Evolutionary conservation across 2,329 filamentous ascomycete species (phyloP), one percentile per base, ranked within the genome.

Genomic region (Cercospora zeae-maydis): DNA sequence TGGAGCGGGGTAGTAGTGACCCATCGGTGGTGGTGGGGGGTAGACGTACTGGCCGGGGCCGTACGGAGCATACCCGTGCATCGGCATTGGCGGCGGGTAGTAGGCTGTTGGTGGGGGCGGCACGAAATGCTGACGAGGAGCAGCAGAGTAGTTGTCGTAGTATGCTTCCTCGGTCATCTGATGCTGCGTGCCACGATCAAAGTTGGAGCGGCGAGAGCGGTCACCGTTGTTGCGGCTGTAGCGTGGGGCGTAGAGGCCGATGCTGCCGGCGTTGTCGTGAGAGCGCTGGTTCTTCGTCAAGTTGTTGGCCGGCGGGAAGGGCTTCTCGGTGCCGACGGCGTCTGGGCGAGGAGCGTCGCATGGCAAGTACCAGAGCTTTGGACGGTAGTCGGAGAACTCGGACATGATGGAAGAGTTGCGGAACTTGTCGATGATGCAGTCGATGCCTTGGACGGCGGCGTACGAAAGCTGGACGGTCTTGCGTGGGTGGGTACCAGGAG

Each of bases 381-480:
- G 95, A 0, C 92, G 88, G 71, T 92, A 96, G 58, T 89, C 87
- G 0, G 86, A 82, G 10, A 87, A 85, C 77, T 98, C 93, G 0
- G 93, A 82, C 92, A 98, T 97, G 31, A 99, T 92, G 0, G 92
- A 93, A 39, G 92, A 96, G 79, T 99, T 99, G 36, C 95, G 88
- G 73, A 99, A 99, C 74, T 98, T 97, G 75, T 96, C 90, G 6
- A 97, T 86, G 0, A 98, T 82, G 67, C 91, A 93, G 73, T 96
- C 92, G 66, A 89, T 89, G 51, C 95, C 95, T 79, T 99, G 95
- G 63, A 96, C 93, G 11, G 93, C 96, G n/a, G 95, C 95, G 76
- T 98, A 99, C 0, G 93, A 96, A 49, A 98, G 86, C 75, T 96
- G 91, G 0, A 91, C 91, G 54, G 91, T 83, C 76, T 96, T 97